phyloP scores from a whole-genome alignment of 2,329 filamentous ascomycete genomes.

The Fusarium bulbicola region DNA sequence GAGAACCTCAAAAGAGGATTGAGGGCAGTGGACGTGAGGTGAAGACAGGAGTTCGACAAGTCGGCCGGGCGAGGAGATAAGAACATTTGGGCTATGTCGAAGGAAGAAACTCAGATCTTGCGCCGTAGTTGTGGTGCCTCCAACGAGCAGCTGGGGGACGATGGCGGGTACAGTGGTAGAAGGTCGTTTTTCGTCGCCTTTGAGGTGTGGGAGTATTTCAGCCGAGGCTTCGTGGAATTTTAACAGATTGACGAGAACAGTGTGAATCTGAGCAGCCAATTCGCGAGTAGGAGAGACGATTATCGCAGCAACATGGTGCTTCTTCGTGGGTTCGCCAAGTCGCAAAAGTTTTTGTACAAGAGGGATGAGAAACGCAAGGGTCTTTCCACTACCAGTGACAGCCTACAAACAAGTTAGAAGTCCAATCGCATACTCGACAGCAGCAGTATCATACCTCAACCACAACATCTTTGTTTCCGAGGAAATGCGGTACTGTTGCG shows the following conservation, averaged over 20 bases:
- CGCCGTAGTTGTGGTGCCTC: conserved; percentile 79
- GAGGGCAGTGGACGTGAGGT: conserved; percentile 85
- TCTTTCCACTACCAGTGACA: conserved; percentile 92
- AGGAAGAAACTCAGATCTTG: conserved; percentile 90
- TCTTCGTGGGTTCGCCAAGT: conserved; percentile 83
- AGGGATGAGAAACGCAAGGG: conserved; percentile 84
- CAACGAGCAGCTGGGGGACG: conserved; percentile 87
- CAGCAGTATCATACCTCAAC: conserved; percentile 68
- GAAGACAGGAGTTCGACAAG: conserved; percentile 88
- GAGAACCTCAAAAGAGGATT: conserved; percentile 89
- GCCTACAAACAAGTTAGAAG: conserved; percentile 58
- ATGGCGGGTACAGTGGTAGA: conserved; percentile 61
- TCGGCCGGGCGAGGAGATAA: conserved; percentile 90
- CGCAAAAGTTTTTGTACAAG: conserved; percentile 83
- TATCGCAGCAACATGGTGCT: conserved; percentile 89
- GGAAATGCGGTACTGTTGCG: conserved; percentile 86
- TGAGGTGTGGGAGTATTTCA: conserved; percentile 64
- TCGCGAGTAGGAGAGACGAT: conserved; percentile 92
- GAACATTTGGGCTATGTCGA: conserved; percentile 83
- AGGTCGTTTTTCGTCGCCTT: conserved; percentile 65
- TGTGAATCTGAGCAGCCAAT: conserved; percentile 88
- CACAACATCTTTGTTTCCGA: conserved; percentile 90
- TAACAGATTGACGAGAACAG: conserved; percentile 79
- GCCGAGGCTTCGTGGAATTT: conserved; percentile 85
- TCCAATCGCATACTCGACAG: not conserved